Percentiles rank a stretch among this genome's conserved stretches.
Evolutionary conservation across 2,329 filamentous ascomycete genomes (phyloP).

Genomic region (Alternaria tenuissima): DNA sequence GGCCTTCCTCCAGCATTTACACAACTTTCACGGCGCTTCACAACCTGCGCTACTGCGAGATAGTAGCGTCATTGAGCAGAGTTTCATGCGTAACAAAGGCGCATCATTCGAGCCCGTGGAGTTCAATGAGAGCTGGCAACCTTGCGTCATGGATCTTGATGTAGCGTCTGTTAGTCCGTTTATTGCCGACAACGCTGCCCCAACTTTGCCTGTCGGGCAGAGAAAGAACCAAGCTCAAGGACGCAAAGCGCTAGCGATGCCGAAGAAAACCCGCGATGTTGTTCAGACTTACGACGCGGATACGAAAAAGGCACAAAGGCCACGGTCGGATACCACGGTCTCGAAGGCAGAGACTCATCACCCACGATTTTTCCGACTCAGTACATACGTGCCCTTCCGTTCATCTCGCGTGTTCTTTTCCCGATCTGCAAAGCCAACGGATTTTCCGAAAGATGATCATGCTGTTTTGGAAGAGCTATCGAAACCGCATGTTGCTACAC

Average conservation of each 20-base stretch:
- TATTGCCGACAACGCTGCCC: constrained; percentile 16
- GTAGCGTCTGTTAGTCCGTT: constrained; percentile 40
- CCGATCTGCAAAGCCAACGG: constrained; percentile 29
- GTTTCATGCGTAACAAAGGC: constrained; percentile 47
- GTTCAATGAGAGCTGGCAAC: constrained; percentile 44
- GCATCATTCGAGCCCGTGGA: constrained; percentile 47
- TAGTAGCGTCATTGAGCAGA: constrained; percentile 43
- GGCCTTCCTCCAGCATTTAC: constrained; percentile 46
- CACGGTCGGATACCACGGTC: constrained; percentile 27
- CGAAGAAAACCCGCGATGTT: constrained; percentile 26
- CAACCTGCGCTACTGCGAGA: constrained; percentile 36
- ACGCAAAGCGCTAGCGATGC: constrained; percentile 22
- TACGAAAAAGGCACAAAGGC: constrained; percentile 24
- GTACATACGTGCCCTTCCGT: constrained; percentile 40
- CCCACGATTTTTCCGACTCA: constrained; percentile 46
- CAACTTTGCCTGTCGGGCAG: background rate
- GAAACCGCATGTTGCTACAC: constrained; percentile 40
- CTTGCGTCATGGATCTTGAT: constrained; percentile 37
- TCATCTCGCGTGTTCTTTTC: constrained; percentile 47
- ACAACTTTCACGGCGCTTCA: constrained; percentile 44
- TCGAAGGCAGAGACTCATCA: constrained; percentile 26
- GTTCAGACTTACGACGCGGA: constrained; percentile 2
- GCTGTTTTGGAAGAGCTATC: constrained; percentile 41
- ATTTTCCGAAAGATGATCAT: constrained; percentile 33
- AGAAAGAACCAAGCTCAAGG: constrained; percentile 12